Conservation (phyloP, 1,139 yeast species). For the Pichia sp. region DNA sequence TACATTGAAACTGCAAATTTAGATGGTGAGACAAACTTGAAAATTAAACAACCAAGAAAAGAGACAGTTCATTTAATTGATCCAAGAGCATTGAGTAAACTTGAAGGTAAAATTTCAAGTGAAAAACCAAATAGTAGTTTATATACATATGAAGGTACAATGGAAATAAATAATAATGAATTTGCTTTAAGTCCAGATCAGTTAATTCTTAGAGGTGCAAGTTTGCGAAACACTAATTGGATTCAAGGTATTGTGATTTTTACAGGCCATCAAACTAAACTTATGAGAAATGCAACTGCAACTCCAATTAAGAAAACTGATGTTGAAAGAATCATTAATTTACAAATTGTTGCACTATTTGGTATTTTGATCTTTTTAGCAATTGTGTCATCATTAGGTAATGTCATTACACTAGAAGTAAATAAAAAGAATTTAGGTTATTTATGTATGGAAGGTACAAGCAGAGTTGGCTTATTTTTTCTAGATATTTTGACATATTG, state of each 20-base stretch:
- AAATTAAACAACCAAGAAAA: conserved; percentile 79
- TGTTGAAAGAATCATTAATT: conserved; percentile 89
- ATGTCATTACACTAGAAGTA: conserved; percentile 64
- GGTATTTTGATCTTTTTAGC: conserved; percentile 70
- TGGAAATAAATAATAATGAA: conserved; percentile 50
- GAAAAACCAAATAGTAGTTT: conserved; percentile 94
- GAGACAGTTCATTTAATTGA: conserved; percentile 75
- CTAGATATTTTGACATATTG: conserved; percentile 86
- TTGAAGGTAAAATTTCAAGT: conserved; percentile 58
- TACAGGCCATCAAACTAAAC: conserved; percentile 96
- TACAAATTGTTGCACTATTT: conserved; percentile 85
- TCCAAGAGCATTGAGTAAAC: conserved; percentile 50
- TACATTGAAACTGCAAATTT: conserved; percentile 95
- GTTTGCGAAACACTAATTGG: conserved; percentile 92
- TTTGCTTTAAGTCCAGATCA: conserved; percentile 87
- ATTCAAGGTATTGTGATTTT: conserved; percentile 88
- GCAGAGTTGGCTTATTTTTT: conserved; percentile 63
- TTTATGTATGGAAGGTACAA: conserved; percentile 63
- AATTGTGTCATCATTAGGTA: conserved; percentile 79
- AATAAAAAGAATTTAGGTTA: conserved; percentile 53
- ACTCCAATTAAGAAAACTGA: conserved; percentile 97
- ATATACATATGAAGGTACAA: conserved; percentile 91
- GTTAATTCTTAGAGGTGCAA: conserved; percentile 88
- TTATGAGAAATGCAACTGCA: conserved; percentile 98
- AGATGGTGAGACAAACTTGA: conserved; percentile 96